Base-by-base conservation (phyloP, 768 basidiomycete species). In the Pisolithus orientalis region DNA sequence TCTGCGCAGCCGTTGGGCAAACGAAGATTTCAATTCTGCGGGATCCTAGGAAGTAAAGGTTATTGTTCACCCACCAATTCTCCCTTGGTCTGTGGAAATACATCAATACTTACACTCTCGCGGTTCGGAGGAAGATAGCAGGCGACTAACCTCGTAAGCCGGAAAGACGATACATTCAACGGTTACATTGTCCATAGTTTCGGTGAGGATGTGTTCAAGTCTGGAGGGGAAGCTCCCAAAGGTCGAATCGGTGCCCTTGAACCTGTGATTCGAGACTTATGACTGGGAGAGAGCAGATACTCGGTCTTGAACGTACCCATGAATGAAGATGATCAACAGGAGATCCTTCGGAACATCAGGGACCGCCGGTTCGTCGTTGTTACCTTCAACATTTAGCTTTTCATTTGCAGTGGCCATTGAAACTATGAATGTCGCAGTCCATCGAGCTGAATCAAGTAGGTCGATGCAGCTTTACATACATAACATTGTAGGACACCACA, bases 161-260 rank as follows among this genome's bases (percentile, higher is more conserved):
- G 94, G 94, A 62, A 95, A 96, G 13, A 91, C 74, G n/a, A 85
- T 69, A 54, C 80, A 86, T 64, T 94, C 88, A 9, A 89, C 82
- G 31, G 62, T 62, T 5, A 80, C 68, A 38, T 79, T 70, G 3
- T 72, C 65, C 25, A 88, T 72, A 0, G 82, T 85, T 60, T 87
- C 80, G 6, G 82, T 72, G 5, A 95, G 73, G 40, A 92, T 68
- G 62, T 95, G 90, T 53, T 82, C 80, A 28, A 97, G 72, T 48
- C 91, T 76, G 47, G 83, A 75, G 1, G 94, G 94, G 59, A 96
- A 97, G 52, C 76, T 74, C 37, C 71, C 74, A 56, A 94, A 94
- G 0, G 89, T 88, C 14, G 80, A 75, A 53, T 90, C 85, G 27
- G 77, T 74, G 24, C 81, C 80, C 51, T 80, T 79, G 65, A 83